Percentiles rank a stretch among this genome's conserved stretches.
Evolutionary conservation across 2,329 filamentous ascomycete genomes (phyloP).

Genomic region (Ilyonectria sp.): DNA sequence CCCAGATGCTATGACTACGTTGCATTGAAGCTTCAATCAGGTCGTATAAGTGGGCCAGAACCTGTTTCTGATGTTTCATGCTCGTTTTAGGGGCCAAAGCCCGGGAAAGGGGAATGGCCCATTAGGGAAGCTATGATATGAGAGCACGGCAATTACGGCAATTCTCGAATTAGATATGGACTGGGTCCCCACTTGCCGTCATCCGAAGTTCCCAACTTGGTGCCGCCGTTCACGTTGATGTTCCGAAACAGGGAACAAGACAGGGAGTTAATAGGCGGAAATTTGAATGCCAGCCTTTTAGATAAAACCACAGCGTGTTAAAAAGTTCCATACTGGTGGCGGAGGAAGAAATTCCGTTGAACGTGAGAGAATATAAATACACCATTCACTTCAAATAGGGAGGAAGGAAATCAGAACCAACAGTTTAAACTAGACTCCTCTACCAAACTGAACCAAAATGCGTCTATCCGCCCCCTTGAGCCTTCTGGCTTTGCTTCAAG

Average conservation of each 20-base stretch:
- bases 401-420: not conserved
- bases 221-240: not conserved
- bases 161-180: not conserved
- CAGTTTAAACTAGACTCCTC: not conserved
- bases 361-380: not conserved
- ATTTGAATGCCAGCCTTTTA: not conserved
- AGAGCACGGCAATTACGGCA: conserved; percentile 1
- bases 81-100: not conserved
- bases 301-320: not conserved
- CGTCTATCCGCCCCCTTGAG: not conserved
- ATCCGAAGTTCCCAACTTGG: not conserved
- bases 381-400: not conserved
- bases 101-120: not conserved
- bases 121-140: not conserved
- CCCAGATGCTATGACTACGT: no score
- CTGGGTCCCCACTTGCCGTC: not conserved
- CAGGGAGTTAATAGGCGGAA: not conserved
- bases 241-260: not conserved
- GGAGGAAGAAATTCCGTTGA: not conserved
- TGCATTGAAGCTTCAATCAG: not conserved
- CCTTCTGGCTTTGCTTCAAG: conserved; percentile 16
- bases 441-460: not conserved
- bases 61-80: not conserved
- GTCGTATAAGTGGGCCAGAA: not conserved
- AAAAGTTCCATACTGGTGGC: not conserved